These are phyloP conservation scores for Corymbia calophylla DNA, from an alignment of 441 rosid species.

Conservation along the genomic window DNA sequence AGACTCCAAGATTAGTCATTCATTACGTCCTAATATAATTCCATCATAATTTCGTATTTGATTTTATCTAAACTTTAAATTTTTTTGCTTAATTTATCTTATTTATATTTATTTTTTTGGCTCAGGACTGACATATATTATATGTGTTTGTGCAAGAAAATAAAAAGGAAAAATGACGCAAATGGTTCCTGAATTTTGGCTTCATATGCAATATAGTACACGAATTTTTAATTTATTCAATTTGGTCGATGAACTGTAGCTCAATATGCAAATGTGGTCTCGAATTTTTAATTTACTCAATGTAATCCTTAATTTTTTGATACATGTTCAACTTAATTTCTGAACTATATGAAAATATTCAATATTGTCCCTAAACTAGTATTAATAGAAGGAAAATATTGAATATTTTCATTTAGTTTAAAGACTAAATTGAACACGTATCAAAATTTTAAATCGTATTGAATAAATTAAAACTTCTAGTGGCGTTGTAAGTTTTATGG, in stretches of 20 bases:
- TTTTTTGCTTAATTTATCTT: not conserved
- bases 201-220: fast-evolving
- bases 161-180: not conserved
- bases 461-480: not conserved
- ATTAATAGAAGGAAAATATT: not conserved
- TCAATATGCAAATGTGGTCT: fast-evolving
- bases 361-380: fast-evolving
- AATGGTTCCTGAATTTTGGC: too few relatives aligned
- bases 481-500: not conserved
- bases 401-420: not conserved
- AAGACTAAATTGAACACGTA: too few relatives aligned
- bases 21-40: fast-evolving
- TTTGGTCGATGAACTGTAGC: fast-evolving
- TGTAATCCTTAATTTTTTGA: fast-evolving
- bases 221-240: fast-evolving
- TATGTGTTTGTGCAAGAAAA: not conserved
- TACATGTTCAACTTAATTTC: not conserved
- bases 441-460: too few relatives aligned
- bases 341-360: fast-evolving
- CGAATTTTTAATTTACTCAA: fast-evolving
- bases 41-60: not conserved
- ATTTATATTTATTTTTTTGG: not conserved
- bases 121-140: not conserved
- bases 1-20: not conserved
- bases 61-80: not conserved